Percentiles rank a stretch among this genome's conserved stretches.
These are phyloP conservation scores for Lecanicillium sp. DNA, from an alignment of 2,329 filamentous ascomycete species.

Conservation along the genomic window DNA sequence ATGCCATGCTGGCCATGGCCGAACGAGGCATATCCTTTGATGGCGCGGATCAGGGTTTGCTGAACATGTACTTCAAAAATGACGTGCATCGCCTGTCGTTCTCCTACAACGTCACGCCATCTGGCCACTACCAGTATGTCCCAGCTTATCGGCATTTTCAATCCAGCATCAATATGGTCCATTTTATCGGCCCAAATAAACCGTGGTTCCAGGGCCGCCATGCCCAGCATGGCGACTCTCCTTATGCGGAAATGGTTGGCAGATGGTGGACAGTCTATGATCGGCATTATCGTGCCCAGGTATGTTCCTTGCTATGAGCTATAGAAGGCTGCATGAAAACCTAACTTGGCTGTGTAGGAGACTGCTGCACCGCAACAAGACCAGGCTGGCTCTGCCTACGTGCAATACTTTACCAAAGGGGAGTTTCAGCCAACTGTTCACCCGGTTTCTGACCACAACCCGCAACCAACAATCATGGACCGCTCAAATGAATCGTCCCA, in stretches of 20 bases:
- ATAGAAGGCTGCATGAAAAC: slow-evolving; percentile 7
- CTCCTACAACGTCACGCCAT: slow-evolving; percentile 94
- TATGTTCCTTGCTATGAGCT: slow-evolving; percentile 22
- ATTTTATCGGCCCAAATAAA: slow-evolving; percentile 90
- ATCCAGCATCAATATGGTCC: slow-evolving; percentile 79
- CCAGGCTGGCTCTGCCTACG: slow-evolving; percentile 22
- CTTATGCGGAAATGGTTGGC: slow-evolving; percentile 76
- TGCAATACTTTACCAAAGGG: slow-evolving; percentile 48
- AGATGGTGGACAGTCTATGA: slow-evolving; percentile 96
- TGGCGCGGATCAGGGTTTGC: slow-evolving; percentile 87
- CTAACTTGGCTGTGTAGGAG: not conserved
- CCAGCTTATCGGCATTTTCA: slow-evolving; percentile 93
- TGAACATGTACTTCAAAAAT: slow-evolving; percentile 89
- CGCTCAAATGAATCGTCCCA: not conserved
- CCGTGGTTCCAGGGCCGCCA: slow-evolving; percentile 69
- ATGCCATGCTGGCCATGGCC: slow-evolving; percentile 76
- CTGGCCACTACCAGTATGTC: slow-evolving; percentile 93
- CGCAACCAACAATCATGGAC: slow-evolving; percentile 7
- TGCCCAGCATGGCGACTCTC: slow-evolving; percentile 44
- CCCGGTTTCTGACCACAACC: slow-evolving; percentile 13
- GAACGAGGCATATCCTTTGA: slow-evolving; percentile 88
- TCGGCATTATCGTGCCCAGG: slow-evolving; percentile 61
- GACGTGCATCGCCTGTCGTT: slow-evolving; percentile 86
- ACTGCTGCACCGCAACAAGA: slow-evolving; percentile 6
- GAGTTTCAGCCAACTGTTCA: slow-evolving; percentile 34